Conservation (phyloP, 2,329 filamentous ascomycete genomes). For the Xylariales sp. region DNA sequence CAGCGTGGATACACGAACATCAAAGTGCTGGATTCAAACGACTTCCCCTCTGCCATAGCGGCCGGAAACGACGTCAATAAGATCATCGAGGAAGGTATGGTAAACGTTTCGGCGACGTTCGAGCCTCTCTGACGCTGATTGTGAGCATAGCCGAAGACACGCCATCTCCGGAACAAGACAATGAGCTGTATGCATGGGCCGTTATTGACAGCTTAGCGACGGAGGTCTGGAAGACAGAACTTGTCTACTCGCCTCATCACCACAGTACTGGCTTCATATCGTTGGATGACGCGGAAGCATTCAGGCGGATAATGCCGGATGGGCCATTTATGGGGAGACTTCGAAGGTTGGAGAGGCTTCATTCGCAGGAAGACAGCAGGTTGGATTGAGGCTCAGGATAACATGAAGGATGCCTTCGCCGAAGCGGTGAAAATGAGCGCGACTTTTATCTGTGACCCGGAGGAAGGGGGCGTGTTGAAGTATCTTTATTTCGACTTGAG, state of each 20-base stretch:
- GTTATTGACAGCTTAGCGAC: constrained; percentile 24
- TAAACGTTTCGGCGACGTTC: constrained; percentile 17
- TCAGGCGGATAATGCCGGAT: too few relatives aligned
- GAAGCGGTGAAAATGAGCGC: constrained; percentile 43
- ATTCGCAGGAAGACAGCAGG: constrained; percentile 40
- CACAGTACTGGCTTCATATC: constrained; percentile 41
- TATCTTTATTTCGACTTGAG: constrained; percentile 14
- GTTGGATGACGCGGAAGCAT: constrained; percentile 39
- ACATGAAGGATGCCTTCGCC: constrained; percentile 37
- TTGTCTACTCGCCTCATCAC: constrained; percentile 37
- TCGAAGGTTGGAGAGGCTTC: constrained; percentile 47
- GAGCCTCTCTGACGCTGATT: constrained; percentile 11
- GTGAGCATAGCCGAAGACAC: constrained; percentile 1
- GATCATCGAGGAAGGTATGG: constrained; percentile 18
- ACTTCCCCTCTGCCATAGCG: constrained; percentile 19
- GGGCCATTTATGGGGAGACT: constrained; percentile 44
- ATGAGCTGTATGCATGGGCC: constrained; percentile 23
- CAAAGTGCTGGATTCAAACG: constrained; percentile 20
- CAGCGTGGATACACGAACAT: constrained; percentile 20
- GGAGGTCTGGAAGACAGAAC: constrained; percentile 37
- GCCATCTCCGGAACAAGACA: constrained; percentile 25
- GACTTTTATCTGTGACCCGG: constrained; percentile 35
- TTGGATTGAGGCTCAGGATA: constrained; percentile 49
- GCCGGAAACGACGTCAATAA: constrained; percentile 21
- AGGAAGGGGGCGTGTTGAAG: constrained; percentile 1